phyloP scores from a whole-genome alignment of 2,329 filamentous ascomycete species.

The Aureobasidium sp. region DNA sequence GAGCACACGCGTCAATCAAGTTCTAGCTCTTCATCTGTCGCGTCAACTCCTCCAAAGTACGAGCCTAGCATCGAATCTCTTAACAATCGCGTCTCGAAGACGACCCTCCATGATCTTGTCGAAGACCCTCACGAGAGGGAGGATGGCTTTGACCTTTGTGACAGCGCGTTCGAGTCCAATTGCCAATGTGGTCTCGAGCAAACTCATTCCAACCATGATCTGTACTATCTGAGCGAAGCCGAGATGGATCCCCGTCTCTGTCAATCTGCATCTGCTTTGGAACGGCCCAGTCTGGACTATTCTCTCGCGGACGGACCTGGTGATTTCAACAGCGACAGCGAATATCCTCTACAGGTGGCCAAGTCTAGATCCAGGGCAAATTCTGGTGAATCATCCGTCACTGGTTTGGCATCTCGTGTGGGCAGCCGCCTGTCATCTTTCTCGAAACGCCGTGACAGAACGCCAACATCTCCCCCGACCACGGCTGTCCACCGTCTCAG shows the following conservation, averaged over 20 bases:
- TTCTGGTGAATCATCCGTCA: conserved; percentile 50
- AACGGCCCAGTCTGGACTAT: conserved; percentile 49
- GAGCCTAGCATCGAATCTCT: conserved; percentile 49
- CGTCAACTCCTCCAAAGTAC: conserved; percentile 49
- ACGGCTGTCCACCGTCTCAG: conserved; percentile 13
- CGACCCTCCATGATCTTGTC: conserved; percentile 70
- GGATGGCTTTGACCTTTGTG: conserved; percentile 39
- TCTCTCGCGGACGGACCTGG: conserved; percentile 48
- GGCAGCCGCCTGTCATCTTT: conserved; percentile 54
- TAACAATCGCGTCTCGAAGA: conserved; percentile 52
- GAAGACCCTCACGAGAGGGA: conserved; percentile 73
- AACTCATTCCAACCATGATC: neutral
- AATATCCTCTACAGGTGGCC: conserved; percentile 43
- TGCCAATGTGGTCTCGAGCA: conserved; percentile 9
- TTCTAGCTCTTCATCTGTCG: conserved; percentile 68
- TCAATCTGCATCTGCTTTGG: conserved; percentile 14
- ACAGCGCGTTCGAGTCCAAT: conserved; percentile 3
- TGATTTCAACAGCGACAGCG: conserved; percentile 52
- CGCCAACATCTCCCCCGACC: conserved; percentile 5
- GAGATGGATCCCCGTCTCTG: conserved; percentile 8
- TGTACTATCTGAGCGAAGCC: conserved; percentile 5
- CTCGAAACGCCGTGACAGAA: conserved; percentile 38
- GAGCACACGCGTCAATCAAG: conserved; percentile 62
- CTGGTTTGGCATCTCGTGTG: conserved; percentile 58
- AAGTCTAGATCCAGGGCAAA: conserved; percentile 47